Evolutionary conservation across 306 rosid genomes (phyloP), one percentile per base, ranked within the genome.

Genomic region (Cicer yamashitae): DNA sequence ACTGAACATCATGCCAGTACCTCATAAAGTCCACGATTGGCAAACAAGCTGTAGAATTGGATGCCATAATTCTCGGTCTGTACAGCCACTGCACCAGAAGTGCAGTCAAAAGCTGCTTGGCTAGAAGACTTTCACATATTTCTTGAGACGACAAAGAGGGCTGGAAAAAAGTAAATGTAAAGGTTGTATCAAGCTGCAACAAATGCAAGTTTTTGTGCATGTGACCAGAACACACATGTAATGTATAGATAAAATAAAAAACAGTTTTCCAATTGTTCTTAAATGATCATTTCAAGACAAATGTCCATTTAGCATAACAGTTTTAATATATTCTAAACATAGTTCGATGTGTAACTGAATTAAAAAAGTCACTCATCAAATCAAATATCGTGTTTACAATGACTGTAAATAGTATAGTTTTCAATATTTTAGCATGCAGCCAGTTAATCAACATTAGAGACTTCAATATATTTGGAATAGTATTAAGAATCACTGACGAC

Each of bases 1-100:
- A 59, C n/a, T 74, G 10, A 77, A 22, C 17, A 34, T 47, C 79
- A 67, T 46, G 50, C 47, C 15, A 70, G 77, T 79, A 94, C 99
- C 99, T 94, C 96, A 75, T 91, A 86, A 74, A 88, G 51, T 79
- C 87, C 97, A 20, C 88, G 87, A 81, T 94, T 89, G 75, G 87
- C 96, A 90, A 88, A 81, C 89, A 94, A 78, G 81, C 91, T 90
- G 83, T 87, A 94, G 76, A 94, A 87, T 78, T 94, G 99, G 75
- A 94, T 79, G 81, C 91, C 77, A 67, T 92, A 94, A 80, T 90
- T 89, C 74, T 88, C 92, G 71, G 99, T 86, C 51, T 80, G 86
- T 81, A 92, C 85, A 39, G 93, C 99, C 82, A 90, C 89, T 43
- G 87, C 58, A 57, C 96, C 99, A 86, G 92, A 75, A 80, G 81